A percentile compares a stretch with the other conserved stretches of the same genome.
Conservation (phyloP, 2,329 filamentous ascomycete species). For the Nectriaceae sp. region DNA sequence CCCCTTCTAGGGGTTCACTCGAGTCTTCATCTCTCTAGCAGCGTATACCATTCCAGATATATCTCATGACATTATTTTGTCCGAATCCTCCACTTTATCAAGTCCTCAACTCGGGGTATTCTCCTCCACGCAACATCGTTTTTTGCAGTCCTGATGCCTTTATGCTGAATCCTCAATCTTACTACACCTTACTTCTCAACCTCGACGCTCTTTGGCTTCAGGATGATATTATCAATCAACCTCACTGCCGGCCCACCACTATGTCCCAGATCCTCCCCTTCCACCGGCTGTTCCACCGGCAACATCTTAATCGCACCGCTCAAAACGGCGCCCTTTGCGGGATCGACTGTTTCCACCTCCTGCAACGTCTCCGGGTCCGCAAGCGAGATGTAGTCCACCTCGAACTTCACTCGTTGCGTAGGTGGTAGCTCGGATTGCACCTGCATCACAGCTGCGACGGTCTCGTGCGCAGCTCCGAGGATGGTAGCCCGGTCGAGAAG, state of each 20-base stretch:
- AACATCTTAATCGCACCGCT: slow-evolving; percentile 92
- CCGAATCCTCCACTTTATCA: neutral
- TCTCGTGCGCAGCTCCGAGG: slow-evolving; percentile 67
- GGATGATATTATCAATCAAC: slow-evolving; percentile 90
- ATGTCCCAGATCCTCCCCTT: slow-evolving; percentile 75
- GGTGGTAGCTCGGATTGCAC: slow-evolving; percentile 64
- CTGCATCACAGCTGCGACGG: slow-evolving; percentile 55
- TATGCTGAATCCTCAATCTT: slow-evolving; percentile 1
- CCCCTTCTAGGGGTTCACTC: neutral
- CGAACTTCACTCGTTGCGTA: slow-evolving; percentile 67
- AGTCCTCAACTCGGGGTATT: slow-evolving; percentile 18
- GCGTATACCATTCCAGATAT: no score
- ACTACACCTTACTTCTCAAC: slow-evolving; percentile 13
- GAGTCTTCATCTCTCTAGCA: neutral
- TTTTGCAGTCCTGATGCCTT: no score
- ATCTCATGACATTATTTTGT: no score
- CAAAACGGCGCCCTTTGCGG: slow-evolving; percentile 72
- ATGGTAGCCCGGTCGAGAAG: slow-evolving; percentile 62
- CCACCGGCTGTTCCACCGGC: slow-evolving; percentile 69
- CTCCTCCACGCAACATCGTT: slow-evolving; percentile 1
- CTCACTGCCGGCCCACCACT: slow-evolving; percentile 75
- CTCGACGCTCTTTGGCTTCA: slow-evolving; percentile 51
- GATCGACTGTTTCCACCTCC: slow-evolving; percentile 74
- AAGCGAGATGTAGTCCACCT: slow-evolving; percentile 91
- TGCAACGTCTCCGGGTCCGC: slow-evolving; percentile 83